Base-by-base conservation (phyloP, 208 protist genomes). In the Leishmania tropica region DNA sequence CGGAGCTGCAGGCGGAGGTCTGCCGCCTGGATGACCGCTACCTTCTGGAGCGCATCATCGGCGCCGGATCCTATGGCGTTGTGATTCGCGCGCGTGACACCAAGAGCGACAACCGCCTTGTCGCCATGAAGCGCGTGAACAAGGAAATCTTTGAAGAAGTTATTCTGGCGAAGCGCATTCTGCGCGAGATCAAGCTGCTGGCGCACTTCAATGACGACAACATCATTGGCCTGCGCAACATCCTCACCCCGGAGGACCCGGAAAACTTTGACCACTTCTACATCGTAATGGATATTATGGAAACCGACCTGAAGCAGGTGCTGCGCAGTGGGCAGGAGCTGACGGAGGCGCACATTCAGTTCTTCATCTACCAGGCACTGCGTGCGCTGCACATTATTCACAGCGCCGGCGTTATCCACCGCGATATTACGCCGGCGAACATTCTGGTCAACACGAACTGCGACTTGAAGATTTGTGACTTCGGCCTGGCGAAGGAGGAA, bases 401-500 rank as follows among this genome's bases (percentile, higher is more conserved):
- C 88, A 91, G 90, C 70, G 97, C 98, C 28, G 92, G 94, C 15
- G 95, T 99, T 53, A 94, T 99, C n/a, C 98, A 99, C 81, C 94
- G 98, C n/a, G 98, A 99, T 83, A 95, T 99, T 72, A 99, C 97
- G 11, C 98, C 98, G 5, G 94, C 94, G 48, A 99, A 99, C 90
- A 97, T 99, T 71, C 88, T 99, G 54, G 92, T 99, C 31, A 99
- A 99, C 91, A 97, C 92, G 47, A 99, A 99, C 87, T 99, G 98
- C 87, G 98, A 99, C 77, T 83, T 99, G 24, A 99, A 99, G 90
- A 99, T 99, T 73, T 98, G 96, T 79, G 98, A 99, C 90, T 99
- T 99, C 86, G 97, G 96, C 2, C 90, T 98, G 40, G 94, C 96
- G 21, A 95, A 96, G 86, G 94, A 97, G 78, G 93, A 96, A 81